Evolutionary conservation across 1,284 basidiomycete species (phyloP), one percentile per base, ranked within the genome.

Genomic region (Bondarzewia mesenterica): DNA sequence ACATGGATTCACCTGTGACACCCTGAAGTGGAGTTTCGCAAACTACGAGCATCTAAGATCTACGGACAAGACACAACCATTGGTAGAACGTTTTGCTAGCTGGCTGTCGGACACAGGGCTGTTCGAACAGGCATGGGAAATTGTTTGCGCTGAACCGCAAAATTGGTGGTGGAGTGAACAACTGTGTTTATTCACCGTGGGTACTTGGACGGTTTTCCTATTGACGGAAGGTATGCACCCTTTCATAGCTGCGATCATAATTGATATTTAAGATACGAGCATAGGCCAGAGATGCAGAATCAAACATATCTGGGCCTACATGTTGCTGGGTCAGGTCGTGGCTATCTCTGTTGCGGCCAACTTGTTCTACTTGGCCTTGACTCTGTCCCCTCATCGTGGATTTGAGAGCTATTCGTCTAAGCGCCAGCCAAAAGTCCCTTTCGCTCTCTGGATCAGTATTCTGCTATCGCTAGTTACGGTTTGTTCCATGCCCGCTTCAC

Each of bases 161-260:
- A 78, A 77, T 45, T 88, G 84, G 83, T 87, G 83, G 84, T 85
- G 82, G 81, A 81, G 77, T 55, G 78, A 81, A 57, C 82, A 82
- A 60, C 69, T 89, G 23, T 88, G 84, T 60, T 63, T 82, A 10
- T 83, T 78, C 63, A 85, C 85, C 2, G 77, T 77, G 2, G 79
- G 78, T 1, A 63, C 76, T 26, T 83, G 82, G 74, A 80, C 80
- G 0, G 65, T 78, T 0, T 74, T 85, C 49, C 61, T 88, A 5
- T 71, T 69, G 35, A 64, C 66, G 5, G 74, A 85, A 69, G 76
- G 83, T 82, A 52, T n/a, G n/a, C n/a, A n/a, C 46, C 70, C 56
- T n/a, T 32, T 32, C 29, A n/a, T 32, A n/a, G 29, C n/a, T 32
- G 29, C 29, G 3, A 6, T 32, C 5, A 6, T 50, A 16, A 23